phyloP scores from a whole-genome alignment of 2,329 filamentous ascomycete genomes.

The Hypoxylon sp. region DNA sequence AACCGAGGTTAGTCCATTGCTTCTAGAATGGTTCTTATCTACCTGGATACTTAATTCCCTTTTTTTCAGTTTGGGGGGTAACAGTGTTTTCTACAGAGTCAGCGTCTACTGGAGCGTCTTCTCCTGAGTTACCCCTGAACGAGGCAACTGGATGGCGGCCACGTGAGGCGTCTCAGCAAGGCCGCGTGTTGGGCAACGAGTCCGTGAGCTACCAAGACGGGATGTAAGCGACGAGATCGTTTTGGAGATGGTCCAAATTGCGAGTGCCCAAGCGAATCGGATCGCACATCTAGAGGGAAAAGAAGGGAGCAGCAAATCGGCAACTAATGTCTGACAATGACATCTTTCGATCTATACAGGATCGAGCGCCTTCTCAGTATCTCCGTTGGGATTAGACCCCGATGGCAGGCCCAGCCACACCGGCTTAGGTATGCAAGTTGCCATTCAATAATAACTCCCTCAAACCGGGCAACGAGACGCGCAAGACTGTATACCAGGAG shows the following conservation, averaged over 20 bases:
- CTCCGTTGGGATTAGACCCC: no score
- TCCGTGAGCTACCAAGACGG: not conserved
- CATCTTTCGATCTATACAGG: no score
- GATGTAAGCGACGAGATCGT: not conserved
- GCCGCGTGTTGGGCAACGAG: not conserved
- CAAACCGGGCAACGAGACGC: no score
- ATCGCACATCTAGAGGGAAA: no score
- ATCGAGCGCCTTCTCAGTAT: no score
- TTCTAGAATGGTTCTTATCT: no score
- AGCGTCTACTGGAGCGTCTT: not conserved
- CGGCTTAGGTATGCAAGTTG: no score
- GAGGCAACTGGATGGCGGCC: not conserved
- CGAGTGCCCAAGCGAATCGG: not conserved
- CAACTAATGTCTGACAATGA: no score
- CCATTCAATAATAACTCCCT: no score
- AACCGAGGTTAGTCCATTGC: not conserved
- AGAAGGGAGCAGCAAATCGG: no score
- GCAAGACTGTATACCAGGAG: no score
- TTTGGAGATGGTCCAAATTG: not conserved
- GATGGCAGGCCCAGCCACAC: no score
- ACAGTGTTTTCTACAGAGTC: not conserved
- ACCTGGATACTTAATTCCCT: not conserved
- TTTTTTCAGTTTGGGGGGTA: not conserved
- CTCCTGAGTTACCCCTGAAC: not conserved
- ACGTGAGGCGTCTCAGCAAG: not conserved